Percentiles rank a stretch among this genome's conserved stretches.
Conservation (phyloP, 257 asterid species). For the Przewalskia tangutica region DNA sequence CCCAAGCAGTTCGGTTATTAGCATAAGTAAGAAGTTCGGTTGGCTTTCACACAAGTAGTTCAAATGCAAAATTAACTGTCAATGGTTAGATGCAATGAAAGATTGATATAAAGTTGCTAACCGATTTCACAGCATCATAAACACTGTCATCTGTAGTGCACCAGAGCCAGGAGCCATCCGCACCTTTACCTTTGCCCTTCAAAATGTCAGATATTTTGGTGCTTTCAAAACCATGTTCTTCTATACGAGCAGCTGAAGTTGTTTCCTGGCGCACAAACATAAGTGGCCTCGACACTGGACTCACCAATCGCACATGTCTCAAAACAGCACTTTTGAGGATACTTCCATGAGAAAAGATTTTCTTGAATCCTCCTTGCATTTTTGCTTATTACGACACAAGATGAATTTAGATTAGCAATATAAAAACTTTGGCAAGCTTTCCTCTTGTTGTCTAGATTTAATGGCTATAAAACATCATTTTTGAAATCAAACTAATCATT, state of each 20-base stretch:
- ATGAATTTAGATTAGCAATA: background rate
- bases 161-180: constrained; percentile 99
- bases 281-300: constrained; percentile 36
- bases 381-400: constrained; percentile 21
- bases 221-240: constrained; percentile 97
- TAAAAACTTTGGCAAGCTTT: background rate
- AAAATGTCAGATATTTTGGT: constrained; percentile 67
- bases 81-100: background rate
- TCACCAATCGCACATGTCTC: constrained; percentile 49
- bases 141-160: constrained; percentile 91
- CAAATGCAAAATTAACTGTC: background rate
- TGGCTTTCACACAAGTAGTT: background rate
- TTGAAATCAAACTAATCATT: background rate
- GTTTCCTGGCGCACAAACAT: constrained; percentile 50
- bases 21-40: background rate
- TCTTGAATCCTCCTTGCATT: constrained; percentile 86
- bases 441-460: background rate
- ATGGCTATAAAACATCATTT: background rate
- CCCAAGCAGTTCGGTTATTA: background rate
- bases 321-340: constrained; percentile 61
- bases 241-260: constrained; percentile 68
- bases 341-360: constrained; percentile 54
- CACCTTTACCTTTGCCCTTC: constrained; percentile 67
- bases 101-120: constrained; percentile 7
- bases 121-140: constrained; percentile 95